These are phyloP conservation scores for Geranium rotundifolium DNA, from an alignment of 345 rosid species.

Conservation along the genomic window DNA sequence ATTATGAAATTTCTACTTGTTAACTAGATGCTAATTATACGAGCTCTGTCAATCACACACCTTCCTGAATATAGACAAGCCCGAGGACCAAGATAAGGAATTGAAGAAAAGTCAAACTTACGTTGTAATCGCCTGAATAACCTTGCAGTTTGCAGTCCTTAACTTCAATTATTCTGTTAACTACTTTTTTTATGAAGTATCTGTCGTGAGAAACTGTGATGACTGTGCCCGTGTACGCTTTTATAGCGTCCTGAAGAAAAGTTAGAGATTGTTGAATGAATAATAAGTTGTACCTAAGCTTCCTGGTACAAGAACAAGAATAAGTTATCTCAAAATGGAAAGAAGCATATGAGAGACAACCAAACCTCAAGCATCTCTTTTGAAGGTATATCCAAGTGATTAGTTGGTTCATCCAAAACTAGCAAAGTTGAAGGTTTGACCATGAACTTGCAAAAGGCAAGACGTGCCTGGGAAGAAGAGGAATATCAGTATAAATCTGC, in stretches of 20 bases:
- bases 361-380: conserved; percentile 98
- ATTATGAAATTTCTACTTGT: neutral
- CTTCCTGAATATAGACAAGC: neutral
- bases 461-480: conserved; percentile 55
- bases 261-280: neutral
- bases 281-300: neutral
- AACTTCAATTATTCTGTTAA: conserved; percentile 90
- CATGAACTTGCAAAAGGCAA: conserved; percentile 96
- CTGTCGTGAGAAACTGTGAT: conserved; percentile 85
- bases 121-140: conserved; percentile 83
- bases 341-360: too few species aligned
- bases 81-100: neutral
- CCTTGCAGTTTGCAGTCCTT: conserved; percentile 56
- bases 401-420: conserved; percentile 87
- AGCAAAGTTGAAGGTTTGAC: conserved; percentile 81
- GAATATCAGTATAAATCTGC: neutral
- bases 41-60: neutral
- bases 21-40: too few species aligned
- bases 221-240: conserved; percentile 78
- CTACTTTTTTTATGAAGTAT: conserved; percentile 88
- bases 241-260: conserved; percentile 69
- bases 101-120: conserved; percentile 20
- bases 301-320: neutral
- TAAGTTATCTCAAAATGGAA: too few species aligned
- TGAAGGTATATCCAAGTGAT: conserved; percentile 93